Conservation (phyloP, 768 basidiomycete genomes). For the Leccinum subtestaceum region DNA sequence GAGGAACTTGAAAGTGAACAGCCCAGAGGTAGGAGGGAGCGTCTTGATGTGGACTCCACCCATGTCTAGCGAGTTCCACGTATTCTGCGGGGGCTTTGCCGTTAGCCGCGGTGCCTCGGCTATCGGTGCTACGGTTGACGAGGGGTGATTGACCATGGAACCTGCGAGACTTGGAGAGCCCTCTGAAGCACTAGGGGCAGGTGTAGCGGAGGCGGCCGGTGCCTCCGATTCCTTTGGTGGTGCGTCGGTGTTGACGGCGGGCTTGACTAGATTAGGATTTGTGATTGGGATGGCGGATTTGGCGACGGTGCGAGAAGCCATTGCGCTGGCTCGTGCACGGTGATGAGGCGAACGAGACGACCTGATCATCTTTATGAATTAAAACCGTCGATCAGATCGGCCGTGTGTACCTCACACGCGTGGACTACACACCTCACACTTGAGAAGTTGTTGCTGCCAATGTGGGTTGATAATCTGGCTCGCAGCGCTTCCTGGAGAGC, state of each 20-base stretch:
- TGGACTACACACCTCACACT: slow-evolving; percentile 76
- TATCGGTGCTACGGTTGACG: slow-evolving; percentile 73
- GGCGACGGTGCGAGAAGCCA: slow-evolving; percentile 83
- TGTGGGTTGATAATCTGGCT: slow-evolving; percentile 74
- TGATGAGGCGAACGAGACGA: slow-evolving; percentile 88
- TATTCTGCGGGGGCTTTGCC: slow-evolving; percentile 66
- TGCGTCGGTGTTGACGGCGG: slow-evolving; percentile 29
- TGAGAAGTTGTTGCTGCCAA: slow-evolving; percentile 92
- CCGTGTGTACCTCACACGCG: slow-evolving; percentile 15
- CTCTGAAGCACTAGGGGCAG: slow-evolving; percentile 32
- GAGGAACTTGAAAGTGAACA: slow-evolving; percentile 89
- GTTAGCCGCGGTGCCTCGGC: slow-evolving; percentile 65
- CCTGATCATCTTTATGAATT: slow-evolving; percentile 65
- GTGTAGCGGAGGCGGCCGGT: slow-evolving; percentile 29
- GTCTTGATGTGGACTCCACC: slow-evolving; percentile 94
- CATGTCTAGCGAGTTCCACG: slow-evolving; percentile 93
- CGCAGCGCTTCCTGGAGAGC: slow-evolving; percentile 52
- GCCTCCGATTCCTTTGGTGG: slow-evolving; percentile 30
- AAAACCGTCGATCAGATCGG: slow-evolving; percentile 19
- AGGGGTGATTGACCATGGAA: slow-evolving; percentile 56
- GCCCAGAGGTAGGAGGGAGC: slow-evolving; percentile 69
- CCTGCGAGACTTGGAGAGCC: slow-evolving; percentile 35
- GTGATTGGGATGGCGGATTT: slow-evolving; percentile 90
- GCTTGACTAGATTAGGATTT: slow-evolving; percentile 76
- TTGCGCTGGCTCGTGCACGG: slow-evolving; percentile 90